Base-by-base conservation (phyloP, 352 stramenopile genomes). In the Elongisporangium prolatum region DNA sequence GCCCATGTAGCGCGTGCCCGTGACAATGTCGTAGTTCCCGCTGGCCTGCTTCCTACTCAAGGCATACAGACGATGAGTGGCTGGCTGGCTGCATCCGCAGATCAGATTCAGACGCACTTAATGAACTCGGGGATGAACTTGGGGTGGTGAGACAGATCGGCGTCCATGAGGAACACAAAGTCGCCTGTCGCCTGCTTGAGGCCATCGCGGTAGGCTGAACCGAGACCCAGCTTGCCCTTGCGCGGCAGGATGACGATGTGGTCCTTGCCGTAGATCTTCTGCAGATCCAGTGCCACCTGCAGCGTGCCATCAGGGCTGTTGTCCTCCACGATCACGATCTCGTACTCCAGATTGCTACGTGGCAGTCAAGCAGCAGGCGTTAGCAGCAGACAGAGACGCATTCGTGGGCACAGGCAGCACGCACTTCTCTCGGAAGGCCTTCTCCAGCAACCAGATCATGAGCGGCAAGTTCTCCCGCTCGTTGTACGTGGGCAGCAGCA, bases 291-390 rank as follows among this genome's bases (percentile, higher is more conserved):
- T 18, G 97, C 97, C 37, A 99, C 95, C 59, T 98, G 84, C 22
- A 98, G 74, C 11, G 97, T 99, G 9, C 93, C 91, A 66, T 99
- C 97, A 6, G 96, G 96, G 61, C 89, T 98, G 61, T 96, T 98
- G 74, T 99, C 97, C 61, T 99, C 97, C 9, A 99, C 93, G 40
- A 99, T 89, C 34, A 99, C 82, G 58, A 99, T 96, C 81, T 99
- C 96, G 71, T 97, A 99, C 22, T 87, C 63, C 21, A 97, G 71
- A 21, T 85, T 74, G 60, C 90, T 97, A 44, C 34, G 34, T 44
- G 34, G 64, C 16, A 1, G 17, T 21, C 14, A 52, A 21, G 6
- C 47, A 57, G 13, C 56, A 62, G 14, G 50, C 17, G 54, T 50
- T 4, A 55, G 3, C 17, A 55, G 38, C 37, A 55, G 17, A 4